A percentile compares a stretch with the other conserved stretches of the same genome.
Conservation (phyloP, 441 rosid genomes). For the Iberis amara region DNA sequence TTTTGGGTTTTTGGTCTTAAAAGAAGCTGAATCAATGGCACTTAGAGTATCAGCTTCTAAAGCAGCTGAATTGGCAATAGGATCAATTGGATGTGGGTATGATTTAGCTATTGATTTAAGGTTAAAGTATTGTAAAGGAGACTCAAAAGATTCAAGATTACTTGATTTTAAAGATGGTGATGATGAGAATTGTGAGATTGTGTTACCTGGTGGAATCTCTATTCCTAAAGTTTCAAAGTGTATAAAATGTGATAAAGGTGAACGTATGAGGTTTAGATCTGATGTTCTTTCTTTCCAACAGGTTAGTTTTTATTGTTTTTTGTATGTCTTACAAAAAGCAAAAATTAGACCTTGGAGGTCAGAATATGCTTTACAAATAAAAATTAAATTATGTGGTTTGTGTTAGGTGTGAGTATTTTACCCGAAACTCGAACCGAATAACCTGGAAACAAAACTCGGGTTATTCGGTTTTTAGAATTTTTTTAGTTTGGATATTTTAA, state of each 20-base stretch:
- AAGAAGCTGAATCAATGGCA: constrained; percentile 54
- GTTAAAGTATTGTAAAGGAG: constrained; percentile 71
- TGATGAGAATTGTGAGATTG: constrained; percentile 48
- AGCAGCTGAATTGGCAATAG: constrained; percentile 88
- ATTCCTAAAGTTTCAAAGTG: constrained; percentile 71
- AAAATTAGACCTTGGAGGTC: too few relatives aligned
- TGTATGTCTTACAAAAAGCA: not conserved
- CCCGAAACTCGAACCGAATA: too few relatives aligned
- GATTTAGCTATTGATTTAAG: constrained; percentile 73
- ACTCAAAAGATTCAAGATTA: constrained; percentile 39
- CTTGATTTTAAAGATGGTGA: constrained; percentile 60
- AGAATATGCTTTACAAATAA: too few relatives aligned
- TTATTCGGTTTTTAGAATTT: too few relatives aligned
- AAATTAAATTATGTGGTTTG: not conserved
- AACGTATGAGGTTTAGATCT: constrained; percentile 66
- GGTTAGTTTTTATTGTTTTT: constrained; percentile 33
- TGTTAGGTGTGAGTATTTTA: not conserved
- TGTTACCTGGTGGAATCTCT: constrained; percentile 77
- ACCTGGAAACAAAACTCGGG: too few relatives aligned
- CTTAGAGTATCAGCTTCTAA: constrained; percentile 58
- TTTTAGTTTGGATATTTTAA: too few relatives aligned
- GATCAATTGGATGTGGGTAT: constrained; percentile 82
- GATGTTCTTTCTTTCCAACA: constrained; percentile 87
- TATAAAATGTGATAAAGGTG: constrained; percentile 87
- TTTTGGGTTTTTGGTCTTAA: not conserved